A percentile compares a stretch with the other conserved stretches of the same genome.
phyloP scores from a whole-genome alignment of 169 alveolate genomes.

The Babesia bovis region DNA sequence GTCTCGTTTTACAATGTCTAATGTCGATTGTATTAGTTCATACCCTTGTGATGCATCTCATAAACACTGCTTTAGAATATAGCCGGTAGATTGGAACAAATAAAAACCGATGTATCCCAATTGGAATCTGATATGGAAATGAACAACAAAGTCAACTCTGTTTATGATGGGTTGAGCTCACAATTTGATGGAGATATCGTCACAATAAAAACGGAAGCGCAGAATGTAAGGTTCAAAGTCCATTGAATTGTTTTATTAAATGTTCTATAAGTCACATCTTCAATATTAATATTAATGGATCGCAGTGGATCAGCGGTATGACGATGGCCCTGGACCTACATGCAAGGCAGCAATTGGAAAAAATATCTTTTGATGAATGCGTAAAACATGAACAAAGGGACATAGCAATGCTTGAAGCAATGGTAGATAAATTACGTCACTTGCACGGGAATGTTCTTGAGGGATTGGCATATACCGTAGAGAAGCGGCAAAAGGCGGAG shows the following conservation, averaged over 20 bases:
- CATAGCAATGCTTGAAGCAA: constrained; percentile 6
- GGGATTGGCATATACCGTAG: background rate
- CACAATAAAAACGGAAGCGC: constrained; percentile 13
- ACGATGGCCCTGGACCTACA: constrained; percentile 1
- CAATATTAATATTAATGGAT: background rate
- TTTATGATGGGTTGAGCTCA: background rate
- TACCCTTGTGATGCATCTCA: no score
- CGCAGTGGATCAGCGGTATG: constrained; percentile 28
- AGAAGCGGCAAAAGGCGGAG: constrained; percentile 6
- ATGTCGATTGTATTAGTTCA: background rate
- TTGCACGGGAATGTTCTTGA: constrained; percentile 8
- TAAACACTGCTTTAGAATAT: background rate
- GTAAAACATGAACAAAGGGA: constrained; percentile 24
- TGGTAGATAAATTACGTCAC: constrained; percentile 7
- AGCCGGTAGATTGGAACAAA: constrained; percentile 1
- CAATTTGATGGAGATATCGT: background rate
- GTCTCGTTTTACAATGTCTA: background rate
- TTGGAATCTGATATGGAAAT: constrained; percentile 10
- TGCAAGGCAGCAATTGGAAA: constrained; percentile 20
- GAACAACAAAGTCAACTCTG: background rate
- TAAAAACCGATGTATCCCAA: background rate
- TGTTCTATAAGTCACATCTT: background rate
- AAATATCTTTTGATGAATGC: constrained; percentile 21
- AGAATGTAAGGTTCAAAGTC: background rate
- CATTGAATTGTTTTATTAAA: background rate